These are phyloP conservation scores for Thoreauomyces humboldtii DNA, from an alignment of 192 early-diverging fungal species.

Conservation along the genomic window DNA sequence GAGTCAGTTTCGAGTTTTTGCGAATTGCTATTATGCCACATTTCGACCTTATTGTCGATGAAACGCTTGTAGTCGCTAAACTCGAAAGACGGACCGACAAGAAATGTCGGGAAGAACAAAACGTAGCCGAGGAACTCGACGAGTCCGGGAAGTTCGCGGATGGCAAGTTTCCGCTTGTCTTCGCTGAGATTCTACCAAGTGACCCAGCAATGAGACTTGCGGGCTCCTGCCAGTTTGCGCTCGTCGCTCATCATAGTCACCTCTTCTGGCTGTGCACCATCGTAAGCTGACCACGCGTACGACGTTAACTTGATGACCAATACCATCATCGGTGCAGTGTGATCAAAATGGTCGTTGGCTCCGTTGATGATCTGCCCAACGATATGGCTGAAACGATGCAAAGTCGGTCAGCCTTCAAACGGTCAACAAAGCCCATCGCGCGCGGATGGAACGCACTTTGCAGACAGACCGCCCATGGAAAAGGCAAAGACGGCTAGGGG, in stretches of 20 bases:
- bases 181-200: slow-evolving; percentile 50
- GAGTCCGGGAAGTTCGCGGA: slow-evolving; percentile 61
- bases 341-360: slow-evolving; percentile 65
- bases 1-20: too few species aligned
- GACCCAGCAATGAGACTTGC: neutral
- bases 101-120: slow-evolving; percentile 84
- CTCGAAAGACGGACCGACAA: slow-evolving; percentile 59
- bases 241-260: slow-evolving; percentile 4
- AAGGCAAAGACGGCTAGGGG: slow-evolving; percentile 35
- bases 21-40: neutral
- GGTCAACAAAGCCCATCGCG: slow-evolving; percentile 7
- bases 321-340: slow-evolving; percentile 92
- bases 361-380: slow-evolving; percentile 29
- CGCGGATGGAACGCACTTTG: slow-evolving; percentile 24
- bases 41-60: slow-evolving; percentile 18
- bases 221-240: too few species aligned
- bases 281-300: slow-evolving; percentile 80
- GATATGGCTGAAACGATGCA: slow-evolving; percentile 23
- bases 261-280: slow-evolving; percentile 60
- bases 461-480: slow-evolving; percentile 37
- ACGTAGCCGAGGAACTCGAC: slow-evolving; percentile 81
- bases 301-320: slow-evolving; percentile 88
- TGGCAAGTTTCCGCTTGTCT: slow-evolving; percentile 65
- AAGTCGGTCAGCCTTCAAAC: neutral
- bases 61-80: slow-evolving; percentile 46